Percentiles rank a stretch among this genome's conserved stretches.
Evolutionary conservation across 2,329 filamentous ascomycete genomes (phyloP).

Genomic region (Penicillium sp.): DNA sequence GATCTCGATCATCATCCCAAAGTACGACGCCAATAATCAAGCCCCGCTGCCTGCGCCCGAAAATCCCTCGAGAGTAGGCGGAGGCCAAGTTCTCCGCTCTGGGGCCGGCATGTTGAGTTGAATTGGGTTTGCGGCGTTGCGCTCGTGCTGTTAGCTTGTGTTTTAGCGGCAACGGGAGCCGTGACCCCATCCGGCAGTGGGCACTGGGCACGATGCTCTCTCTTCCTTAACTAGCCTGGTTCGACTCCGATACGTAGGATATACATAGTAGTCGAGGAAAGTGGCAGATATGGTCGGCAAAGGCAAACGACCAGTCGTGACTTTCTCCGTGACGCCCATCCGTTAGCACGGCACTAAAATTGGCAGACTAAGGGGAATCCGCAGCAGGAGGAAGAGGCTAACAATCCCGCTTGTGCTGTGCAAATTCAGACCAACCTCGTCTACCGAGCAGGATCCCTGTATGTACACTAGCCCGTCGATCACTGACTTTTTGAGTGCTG

Average conservation of each 20-base stretch:
- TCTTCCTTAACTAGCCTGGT: neutral
- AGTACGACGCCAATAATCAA: conserved; percentile 10
- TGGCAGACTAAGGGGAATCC: conserved; percentile 3
- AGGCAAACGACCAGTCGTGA: neutral
- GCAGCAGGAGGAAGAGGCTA: conserved; percentile 8
- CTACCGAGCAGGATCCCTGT: conserved; percentile 8
- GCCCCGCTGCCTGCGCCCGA: neutral
- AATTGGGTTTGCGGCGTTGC: neutral
- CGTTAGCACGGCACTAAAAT: conserved; percentile 12
- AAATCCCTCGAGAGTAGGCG: conserved; percentile 8
- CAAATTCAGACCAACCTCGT: conserved; percentile 3
- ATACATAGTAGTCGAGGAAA: neutral
- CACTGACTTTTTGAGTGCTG: conserved; percentile 10
- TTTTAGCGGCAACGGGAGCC: conserved; percentile 6
- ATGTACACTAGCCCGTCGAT: conserved; percentile 6
- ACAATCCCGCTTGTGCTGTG: conserved; percentile 2
- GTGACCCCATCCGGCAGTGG: neutral
- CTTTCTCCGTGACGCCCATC: neutral
- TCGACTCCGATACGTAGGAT: conserved; percentile 10
- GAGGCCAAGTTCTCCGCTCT: conserved; percentile 12
- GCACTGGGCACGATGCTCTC: neutral
- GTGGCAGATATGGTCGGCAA: neutral
- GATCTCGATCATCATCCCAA: conserved; percentile 8
- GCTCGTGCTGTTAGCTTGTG: conserved; percentile 8
- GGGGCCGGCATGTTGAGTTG: neutral